Percentiles rank a stretch among this genome's conserved stretches.
Conservation (phyloP, 1,284 basidiomycete species). For the Phylloporus sp. region DNA sequence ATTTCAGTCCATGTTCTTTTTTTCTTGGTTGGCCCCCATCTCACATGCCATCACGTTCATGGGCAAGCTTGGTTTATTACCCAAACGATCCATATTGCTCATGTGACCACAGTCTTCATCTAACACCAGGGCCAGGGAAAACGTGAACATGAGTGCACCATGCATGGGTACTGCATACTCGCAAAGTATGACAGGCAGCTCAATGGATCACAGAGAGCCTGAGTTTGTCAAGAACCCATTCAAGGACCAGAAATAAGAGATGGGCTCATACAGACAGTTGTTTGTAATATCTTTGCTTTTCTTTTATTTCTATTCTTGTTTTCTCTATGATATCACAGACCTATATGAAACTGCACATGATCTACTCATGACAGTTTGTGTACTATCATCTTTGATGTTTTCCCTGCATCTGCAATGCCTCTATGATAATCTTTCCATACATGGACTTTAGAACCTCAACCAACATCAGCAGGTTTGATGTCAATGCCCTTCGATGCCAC, state of each 20-base stretch:
- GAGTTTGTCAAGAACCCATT: slow-evolving; percentile 35
- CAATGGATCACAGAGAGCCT: slow-evolving; percentile 13
- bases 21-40: background rate
- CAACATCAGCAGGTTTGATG: no score
- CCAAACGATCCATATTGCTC: slow-evolving; percentile 76
- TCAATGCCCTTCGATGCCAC: no score
- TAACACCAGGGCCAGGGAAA: background rate
- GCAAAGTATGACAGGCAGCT: slow-evolving; percentile 16
- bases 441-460: no score
- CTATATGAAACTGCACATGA: no score
- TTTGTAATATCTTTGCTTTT: no score
- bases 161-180: slow-evolving; percentile 17
- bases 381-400: no score
- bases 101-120: slow-evolving; percentile 43
- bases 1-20: slow-evolving; percentile 29
- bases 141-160: slow-evolving; percentile 3
- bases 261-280: no score
- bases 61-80: slow-evolving; percentile 69
- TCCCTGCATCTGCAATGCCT: no score
- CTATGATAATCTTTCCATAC: no score
- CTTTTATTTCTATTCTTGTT: no score
- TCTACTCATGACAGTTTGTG: no score
- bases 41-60: background rate
- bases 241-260: slow-evolving; percentile 22
- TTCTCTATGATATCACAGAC: no score